phyloP scores from a whole-genome alignment of 2,329 filamentous ascomycete genomes.

The Aspergillus fijiensis region DNA sequence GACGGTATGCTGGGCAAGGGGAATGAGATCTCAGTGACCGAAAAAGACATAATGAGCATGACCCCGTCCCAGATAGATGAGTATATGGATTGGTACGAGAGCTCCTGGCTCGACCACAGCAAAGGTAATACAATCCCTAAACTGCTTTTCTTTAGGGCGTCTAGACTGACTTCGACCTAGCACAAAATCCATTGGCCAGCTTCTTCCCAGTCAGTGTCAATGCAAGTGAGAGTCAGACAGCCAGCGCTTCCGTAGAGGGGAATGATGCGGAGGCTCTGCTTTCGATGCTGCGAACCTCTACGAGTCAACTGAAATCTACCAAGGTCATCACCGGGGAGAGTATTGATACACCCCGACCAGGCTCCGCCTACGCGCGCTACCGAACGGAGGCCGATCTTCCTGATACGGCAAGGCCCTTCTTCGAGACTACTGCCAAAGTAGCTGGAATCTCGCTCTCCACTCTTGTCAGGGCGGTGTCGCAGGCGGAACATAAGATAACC shows the following conservation, averaged over 20 bases:
- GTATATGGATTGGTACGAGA: slow-evolving; percentile 78
- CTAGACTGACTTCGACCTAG: slow-evolving; percentile 8
- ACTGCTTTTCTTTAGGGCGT: not conserved
- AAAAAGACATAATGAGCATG: slow-evolving; percentile 64
- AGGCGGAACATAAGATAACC: slow-evolving; percentile 49
- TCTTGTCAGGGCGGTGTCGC: slow-evolving; percentile 52
- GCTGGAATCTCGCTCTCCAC: slow-evolving; percentile 52
- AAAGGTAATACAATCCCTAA: slow-evolving; percentile 20
- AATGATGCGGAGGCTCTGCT: slow-evolving; percentile 33
- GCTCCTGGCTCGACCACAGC: slow-evolving; percentile 53
- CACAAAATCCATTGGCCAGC: slow-evolving; percentile 38
- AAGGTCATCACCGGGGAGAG: slow-evolving; percentile 40
- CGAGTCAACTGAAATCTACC: slow-evolving; percentile 41
- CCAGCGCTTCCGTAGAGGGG: slow-evolving; percentile 8
- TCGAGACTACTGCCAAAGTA: slow-evolving; percentile 51
- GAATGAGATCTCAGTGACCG: slow-evolving; percentile 56
- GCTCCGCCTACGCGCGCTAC: slow-evolving; percentile 52
- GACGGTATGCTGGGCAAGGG: slow-evolving; percentile 42
- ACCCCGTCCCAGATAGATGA: slow-evolving; percentile 63
- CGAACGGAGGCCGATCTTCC: slow-evolving; percentile 50
- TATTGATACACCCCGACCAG: slow-evolving; percentile 45
- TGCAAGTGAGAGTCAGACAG: slow-evolving; percentile 15
- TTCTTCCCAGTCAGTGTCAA: slow-evolving; percentile 42
- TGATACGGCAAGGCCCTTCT: slow-evolving; percentile 48
- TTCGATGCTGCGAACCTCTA: slow-evolving; percentile 45